A percentile compares a stretch with the other conserved stretches of the same genome.
phyloP scores from a whole-genome alignment of 169 alveolate species.

The Blepharisma undulans region DNA sequence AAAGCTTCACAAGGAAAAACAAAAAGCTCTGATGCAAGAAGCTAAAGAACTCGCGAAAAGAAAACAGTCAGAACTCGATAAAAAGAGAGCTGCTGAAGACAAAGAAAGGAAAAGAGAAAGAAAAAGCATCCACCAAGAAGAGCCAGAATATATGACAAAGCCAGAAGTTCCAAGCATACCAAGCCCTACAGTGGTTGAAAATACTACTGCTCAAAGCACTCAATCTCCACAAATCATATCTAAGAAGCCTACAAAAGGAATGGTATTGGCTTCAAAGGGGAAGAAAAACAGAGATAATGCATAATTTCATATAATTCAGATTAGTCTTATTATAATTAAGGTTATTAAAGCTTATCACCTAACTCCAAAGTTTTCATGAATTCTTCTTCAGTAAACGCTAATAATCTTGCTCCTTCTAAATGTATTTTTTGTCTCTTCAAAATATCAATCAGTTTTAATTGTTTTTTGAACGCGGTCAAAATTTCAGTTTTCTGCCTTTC shows the following conservation, averaged over 20 bases:
- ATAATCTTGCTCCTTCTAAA: slow-evolving; percentile 85
- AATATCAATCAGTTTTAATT: slow-evolving; percentile 83
- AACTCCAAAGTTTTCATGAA: slow-evolving; percentile 72
- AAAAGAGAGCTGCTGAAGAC: slow-evolving; percentile 25
- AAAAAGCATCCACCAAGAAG: not conserved
- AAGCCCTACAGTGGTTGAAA: not conserved
- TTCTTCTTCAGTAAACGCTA: slow-evolving; percentile 88
- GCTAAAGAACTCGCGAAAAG: slow-evolving; percentile 38
- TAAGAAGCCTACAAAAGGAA: slow-evolving; percentile 15
- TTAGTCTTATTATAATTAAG: not conserved
- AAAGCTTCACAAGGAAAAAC: slow-evolving; percentile 18
- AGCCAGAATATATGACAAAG: not conserved
- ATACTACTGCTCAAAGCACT: not conserved
- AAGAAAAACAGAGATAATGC: not conserved
- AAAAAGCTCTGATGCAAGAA: slow-evolving; percentile 29
- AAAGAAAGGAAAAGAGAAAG: not conserved
- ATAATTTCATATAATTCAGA: not conserved
- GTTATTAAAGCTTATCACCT: slow-evolving; percentile 42
- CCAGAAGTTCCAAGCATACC: not conserved
- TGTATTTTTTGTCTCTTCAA: slow-evolving; percentile 85
- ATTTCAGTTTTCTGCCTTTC: slow-evolving; percentile 84
- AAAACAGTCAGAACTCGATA: slow-evolving; percentile 28
- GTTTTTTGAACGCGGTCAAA: slow-evolving; percentile 81
- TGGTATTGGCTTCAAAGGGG: slow-evolving; percentile 8
- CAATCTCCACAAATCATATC: not conserved